Percentiles rank a stretch among this genome's conserved stretches.
These are phyloP conservation scores for Castanea crenata DNA, from an alignment of 306 rosid species.

Conservation along the genomic window DNA sequence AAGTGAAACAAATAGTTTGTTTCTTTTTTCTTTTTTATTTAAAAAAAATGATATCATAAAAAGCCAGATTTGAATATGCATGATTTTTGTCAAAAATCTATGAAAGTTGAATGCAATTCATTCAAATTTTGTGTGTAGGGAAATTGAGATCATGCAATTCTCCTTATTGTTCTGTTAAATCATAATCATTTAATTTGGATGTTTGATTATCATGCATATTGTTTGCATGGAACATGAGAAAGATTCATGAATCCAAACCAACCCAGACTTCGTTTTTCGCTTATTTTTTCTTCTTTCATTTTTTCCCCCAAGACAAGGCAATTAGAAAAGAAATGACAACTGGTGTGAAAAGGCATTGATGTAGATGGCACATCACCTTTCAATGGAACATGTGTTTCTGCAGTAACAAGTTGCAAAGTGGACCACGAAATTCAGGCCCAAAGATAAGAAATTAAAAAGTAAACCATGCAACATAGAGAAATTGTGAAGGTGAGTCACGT, in stretches of 20 bases:
- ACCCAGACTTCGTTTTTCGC: not conserved
- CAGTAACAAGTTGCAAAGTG: not conserved
- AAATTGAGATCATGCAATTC: constrained; percentile 40
- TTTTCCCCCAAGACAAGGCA: not conserved
- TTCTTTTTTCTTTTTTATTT: no score
- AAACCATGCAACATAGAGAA: not conserved
- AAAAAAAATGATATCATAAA: no score
- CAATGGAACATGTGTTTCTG: not conserved
- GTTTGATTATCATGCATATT: constrained; percentile 29
- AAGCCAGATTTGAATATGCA: constrained; percentile 13
- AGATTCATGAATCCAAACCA: not conserved
- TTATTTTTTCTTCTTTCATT: not conserved
- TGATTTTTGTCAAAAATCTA: constrained; percentile 17
- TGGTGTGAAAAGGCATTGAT: not conserved
- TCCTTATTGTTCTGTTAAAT: constrained; percentile 41
- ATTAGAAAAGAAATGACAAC: not conserved
- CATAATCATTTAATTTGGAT: constrained; percentile 48
- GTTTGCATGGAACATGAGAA: constrained; percentile 28
- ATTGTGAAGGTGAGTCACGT: not conserved
- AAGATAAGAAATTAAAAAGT: not conserved
- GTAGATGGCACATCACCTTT: not conserved
- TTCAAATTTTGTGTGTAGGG: constrained; percentile 11
- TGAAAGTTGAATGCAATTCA: not conserved
- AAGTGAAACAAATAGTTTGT: not conserved
- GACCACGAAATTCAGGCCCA: not conserved